These are phyloP conservation scores for Flaveria robusta DNA, from an alignment of 129 eudicot genomes.

Conservation along the genomic window DNA sequence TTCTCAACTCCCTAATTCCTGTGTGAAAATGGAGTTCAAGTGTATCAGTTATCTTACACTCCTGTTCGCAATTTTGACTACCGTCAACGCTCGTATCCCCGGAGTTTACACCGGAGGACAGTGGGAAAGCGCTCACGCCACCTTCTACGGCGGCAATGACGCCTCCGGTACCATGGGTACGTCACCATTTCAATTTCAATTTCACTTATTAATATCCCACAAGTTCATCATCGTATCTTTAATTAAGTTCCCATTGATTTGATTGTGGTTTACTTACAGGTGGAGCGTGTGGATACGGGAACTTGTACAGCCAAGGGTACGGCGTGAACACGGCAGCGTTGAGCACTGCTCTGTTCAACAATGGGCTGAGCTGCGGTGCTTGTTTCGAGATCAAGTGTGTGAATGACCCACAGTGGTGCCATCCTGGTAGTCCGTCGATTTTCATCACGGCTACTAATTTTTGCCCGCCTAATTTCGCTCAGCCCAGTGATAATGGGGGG, in stretches of 20 bases:
- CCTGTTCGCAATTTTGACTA: slow-evolving; percentile 12
- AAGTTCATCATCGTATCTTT: no score
- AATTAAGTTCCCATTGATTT: no score
- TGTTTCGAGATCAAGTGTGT: slow-evolving; percentile 63
- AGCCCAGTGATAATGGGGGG: slow-evolving; percentile 60
- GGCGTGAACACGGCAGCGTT: slow-evolving; percentile 68
- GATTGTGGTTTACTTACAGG: slow-evolving; percentile 33
- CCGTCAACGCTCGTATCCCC: slow-evolving; percentile 49
- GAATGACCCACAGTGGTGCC: slow-evolving; percentile 60
- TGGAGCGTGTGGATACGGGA: slow-evolving; percentile 74
- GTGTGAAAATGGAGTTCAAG: slow-evolving; percentile 32
- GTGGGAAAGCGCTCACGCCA: slow-evolving; percentile 74
- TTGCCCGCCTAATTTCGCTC: slow-evolving; percentile 66
- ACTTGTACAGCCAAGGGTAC: slow-evolving; percentile 70
- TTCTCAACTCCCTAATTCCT: slow-evolving; percentile 16
- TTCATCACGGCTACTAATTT: slow-evolving; percentile 65
- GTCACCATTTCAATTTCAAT: slow-evolving; percentile 15
- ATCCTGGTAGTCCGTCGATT: slow-evolving; percentile 63
- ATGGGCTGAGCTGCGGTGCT: slow-evolving; percentile 62
- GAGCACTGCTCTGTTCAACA: slow-evolving; percentile 67
- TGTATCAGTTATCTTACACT: slow-evolving; percentile 17
- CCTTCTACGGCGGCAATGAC: slow-evolving; percentile 73
- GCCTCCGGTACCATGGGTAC: slow-evolving; percentile 83
- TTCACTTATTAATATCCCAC: no score
- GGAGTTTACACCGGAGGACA: slow-evolving; percentile 60